phyloP scores from a whole-genome alignment of 2,329 filamentous ascomycete species.

The Fusarium sp. region DNA sequence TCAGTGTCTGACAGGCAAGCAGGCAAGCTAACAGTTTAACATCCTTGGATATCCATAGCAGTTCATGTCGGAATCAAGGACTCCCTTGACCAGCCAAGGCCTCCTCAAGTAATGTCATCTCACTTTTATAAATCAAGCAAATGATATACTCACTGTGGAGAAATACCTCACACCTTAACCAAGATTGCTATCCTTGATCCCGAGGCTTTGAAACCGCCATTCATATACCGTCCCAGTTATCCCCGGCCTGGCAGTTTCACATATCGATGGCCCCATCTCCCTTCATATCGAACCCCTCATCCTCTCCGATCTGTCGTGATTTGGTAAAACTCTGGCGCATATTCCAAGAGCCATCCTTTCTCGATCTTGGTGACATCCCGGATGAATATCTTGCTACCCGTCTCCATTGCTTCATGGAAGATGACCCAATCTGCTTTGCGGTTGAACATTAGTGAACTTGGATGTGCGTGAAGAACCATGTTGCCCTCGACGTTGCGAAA shows the following conservation, averaged over 20 bases:
- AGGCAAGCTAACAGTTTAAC: neutral
- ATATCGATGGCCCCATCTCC: slow-evolving; percentile 6
- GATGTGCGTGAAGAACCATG: slow-evolving; percentile 84
- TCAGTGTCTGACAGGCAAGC: slow-evolving; percentile 12
- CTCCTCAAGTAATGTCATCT: slow-evolving; percentile 22
- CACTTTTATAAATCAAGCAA: slow-evolving; percentile 22
- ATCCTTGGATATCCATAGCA: neutral
- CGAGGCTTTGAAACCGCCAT: slow-evolving; percentile 31
- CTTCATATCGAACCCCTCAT: slow-evolving; percentile 17
- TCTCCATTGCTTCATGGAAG: slow-evolving; percentile 94
- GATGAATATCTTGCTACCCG: slow-evolving; percentile 87
- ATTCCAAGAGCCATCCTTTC: slow-evolving; percentile 90
- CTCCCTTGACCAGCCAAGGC: neutral
- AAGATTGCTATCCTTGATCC: slow-evolving; percentile 19
- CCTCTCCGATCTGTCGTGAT: slow-evolving; percentile 53
- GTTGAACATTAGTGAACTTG: slow-evolving; percentile 94
- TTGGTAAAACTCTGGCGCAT: slow-evolving; percentile 84
- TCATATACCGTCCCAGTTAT: slow-evolving; percentile 19
- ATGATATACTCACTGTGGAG: slow-evolving; percentile 4
- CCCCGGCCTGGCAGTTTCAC: slow-evolving; percentile 35
- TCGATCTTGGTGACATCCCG: slow-evolving; percentile 93
- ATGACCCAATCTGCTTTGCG: slow-evolving; percentile 96
- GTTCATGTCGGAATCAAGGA: slow-evolving; percentile 3
- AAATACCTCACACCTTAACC: slow-evolving; percentile 30
- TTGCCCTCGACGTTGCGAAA: slow-evolving; percentile 87